phyloP scores from a whole-genome alignment of 2,329 filamentous ascomycete genomes.

The Diaporthe amygdali region DNA sequence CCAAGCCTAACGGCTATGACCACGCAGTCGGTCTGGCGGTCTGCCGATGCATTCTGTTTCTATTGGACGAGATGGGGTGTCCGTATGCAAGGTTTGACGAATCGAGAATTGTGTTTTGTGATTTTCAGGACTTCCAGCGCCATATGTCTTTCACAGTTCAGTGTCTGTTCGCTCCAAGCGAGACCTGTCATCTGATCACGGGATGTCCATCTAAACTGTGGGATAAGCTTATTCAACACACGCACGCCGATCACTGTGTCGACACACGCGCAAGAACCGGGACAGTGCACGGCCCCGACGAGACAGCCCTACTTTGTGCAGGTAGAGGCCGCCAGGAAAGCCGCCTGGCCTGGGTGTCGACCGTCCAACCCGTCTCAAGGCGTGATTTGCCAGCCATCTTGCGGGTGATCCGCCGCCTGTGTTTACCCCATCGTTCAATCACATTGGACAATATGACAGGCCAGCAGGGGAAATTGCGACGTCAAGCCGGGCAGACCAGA shows the following conservation, averaged over 20 bases:
- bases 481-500: not conserved
- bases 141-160: not conserved
- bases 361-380: not conserved
- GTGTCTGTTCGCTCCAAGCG: constrained; percentile 10
- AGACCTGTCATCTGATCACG: constrained; percentile 5
- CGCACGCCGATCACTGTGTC: not conserved
- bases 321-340: not conserved
- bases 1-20: no score
- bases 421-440: constrained; percentile 1
- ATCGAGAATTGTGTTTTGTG: not conserved
- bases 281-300: not conserved
- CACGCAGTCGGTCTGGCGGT: not conserved
- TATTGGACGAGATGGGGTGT: not conserved
- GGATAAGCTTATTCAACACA: constrained; percentile 15
- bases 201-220: not conserved
- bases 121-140: no score
- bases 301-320: not conserved
- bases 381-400: constrained; percentile 9
- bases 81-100: not conserved
- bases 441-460: constrained; percentile 11
- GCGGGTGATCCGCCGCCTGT: not conserved
- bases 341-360: not conserved
- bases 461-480: constrained; percentile 11
- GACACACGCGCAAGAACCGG: not conserved
- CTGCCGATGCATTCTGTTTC: not conserved